Conservation (phyloP, 305 asterid genomes). For the Rubia balearica region DNA sequence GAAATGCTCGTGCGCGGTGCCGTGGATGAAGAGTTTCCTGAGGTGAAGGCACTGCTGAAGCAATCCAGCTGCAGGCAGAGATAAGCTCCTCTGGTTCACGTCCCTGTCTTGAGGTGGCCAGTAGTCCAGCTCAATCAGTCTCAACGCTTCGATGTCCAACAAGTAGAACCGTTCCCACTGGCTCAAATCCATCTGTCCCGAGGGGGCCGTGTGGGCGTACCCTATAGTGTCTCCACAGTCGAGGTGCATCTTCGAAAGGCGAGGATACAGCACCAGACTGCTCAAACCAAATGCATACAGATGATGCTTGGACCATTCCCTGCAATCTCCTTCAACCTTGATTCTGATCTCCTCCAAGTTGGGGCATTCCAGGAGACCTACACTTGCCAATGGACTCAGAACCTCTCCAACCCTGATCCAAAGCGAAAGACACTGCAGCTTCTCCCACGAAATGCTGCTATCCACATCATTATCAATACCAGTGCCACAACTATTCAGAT, state of each 20-base stretch:
- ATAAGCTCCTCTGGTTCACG: constrained; percentile 71
- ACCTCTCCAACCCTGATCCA: constrained; percentile 83
- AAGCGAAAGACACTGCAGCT: constrained; percentile 48
- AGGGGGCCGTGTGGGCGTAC: constrained; percentile 77
- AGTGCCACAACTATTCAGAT: constrained; percentile 33
- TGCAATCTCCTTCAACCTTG: constrained; percentile 83
- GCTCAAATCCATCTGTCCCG: constrained; percentile 88
- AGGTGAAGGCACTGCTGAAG: constrained; percentile 49
- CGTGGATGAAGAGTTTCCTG: constrained; percentile 77
- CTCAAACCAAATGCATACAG: constrained; percentile 56
- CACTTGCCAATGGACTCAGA: constrained; percentile 44
- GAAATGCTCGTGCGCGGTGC: constrained; percentile 89
- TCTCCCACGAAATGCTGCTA: constrained; percentile 48
- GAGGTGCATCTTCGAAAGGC: constrained; percentile 56
- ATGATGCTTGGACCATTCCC: constrained; percentile 49
- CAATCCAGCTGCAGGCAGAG: constrained; percentile 80
- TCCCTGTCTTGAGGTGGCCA: constrained; percentile 93
- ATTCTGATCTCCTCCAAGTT: constrained; percentile 69
- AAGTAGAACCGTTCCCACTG: constrained; percentile 78
- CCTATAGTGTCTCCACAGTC: constrained; percentile 87
- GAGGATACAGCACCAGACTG: constrained; percentile 42
- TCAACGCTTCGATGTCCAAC: constrained; percentile 41
- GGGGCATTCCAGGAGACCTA: constrained; percentile 72
- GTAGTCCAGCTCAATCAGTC: constrained; percentile 59
- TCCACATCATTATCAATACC: constrained; percentile 27